phyloP scores from a whole-genome alignment of 257 asterid genomes.

The Ajuga chamaepitys region DNA sequence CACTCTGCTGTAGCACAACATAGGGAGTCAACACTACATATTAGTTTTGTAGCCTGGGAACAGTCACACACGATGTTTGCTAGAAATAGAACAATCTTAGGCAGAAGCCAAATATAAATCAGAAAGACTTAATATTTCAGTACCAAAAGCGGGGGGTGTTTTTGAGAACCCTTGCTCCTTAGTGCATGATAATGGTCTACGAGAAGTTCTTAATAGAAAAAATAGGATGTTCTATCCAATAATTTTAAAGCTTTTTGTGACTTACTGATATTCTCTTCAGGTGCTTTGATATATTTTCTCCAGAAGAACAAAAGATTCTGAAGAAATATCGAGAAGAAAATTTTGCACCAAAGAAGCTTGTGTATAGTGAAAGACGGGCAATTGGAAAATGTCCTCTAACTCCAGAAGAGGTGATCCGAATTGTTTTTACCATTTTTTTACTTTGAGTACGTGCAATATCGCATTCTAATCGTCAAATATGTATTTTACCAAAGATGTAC shows the following conservation, averaged over 20 bases:
- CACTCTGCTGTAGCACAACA: constrained; percentile 7
- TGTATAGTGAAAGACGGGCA: constrained; percentile 84
- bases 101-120: not conserved
- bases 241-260: constrained; percentile 1
- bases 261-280: constrained; percentile 35
- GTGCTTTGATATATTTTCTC: constrained; percentile 85
- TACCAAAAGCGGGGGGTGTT: not conserved
- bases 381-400: constrained; percentile 97
- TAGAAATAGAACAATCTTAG: not conserved
- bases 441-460: not conserved
- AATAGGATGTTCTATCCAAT: not conserved
- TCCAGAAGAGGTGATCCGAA: constrained; percentile 78
- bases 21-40: not conserved
- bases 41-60: not conserved
- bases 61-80: not conserved
- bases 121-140: not conserved
- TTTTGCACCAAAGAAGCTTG: constrained; percentile 79
- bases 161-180: not conserved
- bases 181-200: constrained; percentile 7
- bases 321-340: constrained; percentile 68
- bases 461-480: not conserved
- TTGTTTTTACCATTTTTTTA: not conserved
- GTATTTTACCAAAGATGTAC: not conserved
- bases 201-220: constrained; percentile 4
- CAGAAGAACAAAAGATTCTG: constrained; percentile 62